Evolutionary conservation across 2,329 filamentous ascomycete genomes (phyloP), one percentile per base, ranked within the genome.

Genomic region (Westerdykella sp.): DNA sequence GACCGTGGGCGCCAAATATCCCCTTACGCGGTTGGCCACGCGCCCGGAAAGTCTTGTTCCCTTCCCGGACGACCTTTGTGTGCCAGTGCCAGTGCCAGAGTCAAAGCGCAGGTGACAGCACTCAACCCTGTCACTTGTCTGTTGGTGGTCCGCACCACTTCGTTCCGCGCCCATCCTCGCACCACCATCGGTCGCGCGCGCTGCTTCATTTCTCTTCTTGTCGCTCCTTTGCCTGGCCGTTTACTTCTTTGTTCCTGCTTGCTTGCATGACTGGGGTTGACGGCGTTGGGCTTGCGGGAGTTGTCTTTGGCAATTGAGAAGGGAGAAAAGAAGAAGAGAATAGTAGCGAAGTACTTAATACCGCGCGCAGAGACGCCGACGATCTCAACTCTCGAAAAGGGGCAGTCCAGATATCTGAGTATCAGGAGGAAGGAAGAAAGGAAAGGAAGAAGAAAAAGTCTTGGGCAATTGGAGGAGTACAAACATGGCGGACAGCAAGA

Each of bases 401-500:
- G 39, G 23, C 21, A 32, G 3, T 30, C n/a, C 13, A 21, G 11
- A 12, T 14, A 15, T 15, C 34, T 34, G 31, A 23, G 28, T 28
- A 13, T 7, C 7, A 30, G 30, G 18, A 28, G 25, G 42, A 15
- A 16, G 41, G 12, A n/a, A 9, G 32, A 42, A 40, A 37, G 7
- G 37, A 75, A 74, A 72, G 68, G 73, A 30, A 75, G 78, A 55
- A 70, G 64, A 41, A 78, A 77, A 68, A 73, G 74, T 52, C 71
- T 15, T 6, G 22, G 41, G 10, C 13, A 23, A 34, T 43, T 42
- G 39, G 40, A 44, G 34, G 14, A 13, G 36, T 46, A 40, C 40
- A 35, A 52, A 28, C 46, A 80, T 79, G 77, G 73, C 77, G 37
- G 78, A 82, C 56, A 73, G 63, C 48, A 81, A 81, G 70, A 75